Base-by-base conservation (phyloP, 2,329 filamentous ascomycete species). In the Pseudopyricularia javanii region DNA sequence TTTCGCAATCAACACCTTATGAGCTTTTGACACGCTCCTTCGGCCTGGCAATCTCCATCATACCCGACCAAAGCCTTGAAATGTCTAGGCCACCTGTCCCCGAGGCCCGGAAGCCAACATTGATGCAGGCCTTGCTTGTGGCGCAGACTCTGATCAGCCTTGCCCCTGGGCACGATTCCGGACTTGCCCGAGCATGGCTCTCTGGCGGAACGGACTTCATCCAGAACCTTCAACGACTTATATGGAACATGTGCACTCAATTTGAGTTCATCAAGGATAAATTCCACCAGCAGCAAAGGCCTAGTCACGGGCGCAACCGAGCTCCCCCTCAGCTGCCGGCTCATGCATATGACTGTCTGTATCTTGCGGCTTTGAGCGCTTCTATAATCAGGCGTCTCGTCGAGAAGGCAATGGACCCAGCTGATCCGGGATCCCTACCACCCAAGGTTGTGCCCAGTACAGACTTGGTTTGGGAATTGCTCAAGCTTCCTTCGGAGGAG, bases 101-200 rank as follows among this genome's bases (percentile, higher is more conserved):
- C 5, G 90, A 96, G 64, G 82, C 80, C 4, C 83, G 93, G 54
- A 95, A 95, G 67, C 86, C 93, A 0, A 85, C 89, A 61, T 71
- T 98, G 11, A 93, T 95, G 78, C 93, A 98, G 68, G 91, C 90
- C 1, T 80, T 97, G 60, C 75, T 97, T 6, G 87, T 90, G 1
- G 91, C 89, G 0, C 91, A 97, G 59, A 94, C 97, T 51, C 71
- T 97, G 3, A 82, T 89, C 0, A 83, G 83, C 9, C 74, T 96
- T 12, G 76, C 77, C 1, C 80, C 80, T 2, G 61, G 60, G 1
- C 58, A 80, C n/a, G 89, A 94, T 58, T 78, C 77, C 15, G 78
- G 80, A 4, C 70, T 96, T 7, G 85, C 91, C 4, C 80, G 81
- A 53, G 74, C 79, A 0, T 97, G 93, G 91, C 77, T 97, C 7